Percentiles rank a stretch among this genome's conserved stretches.
Evolutionary conservation across 2,329 filamentous ascomycete genomes (phyloP).

Genomic region (Diaporthe batatas): DNA sequence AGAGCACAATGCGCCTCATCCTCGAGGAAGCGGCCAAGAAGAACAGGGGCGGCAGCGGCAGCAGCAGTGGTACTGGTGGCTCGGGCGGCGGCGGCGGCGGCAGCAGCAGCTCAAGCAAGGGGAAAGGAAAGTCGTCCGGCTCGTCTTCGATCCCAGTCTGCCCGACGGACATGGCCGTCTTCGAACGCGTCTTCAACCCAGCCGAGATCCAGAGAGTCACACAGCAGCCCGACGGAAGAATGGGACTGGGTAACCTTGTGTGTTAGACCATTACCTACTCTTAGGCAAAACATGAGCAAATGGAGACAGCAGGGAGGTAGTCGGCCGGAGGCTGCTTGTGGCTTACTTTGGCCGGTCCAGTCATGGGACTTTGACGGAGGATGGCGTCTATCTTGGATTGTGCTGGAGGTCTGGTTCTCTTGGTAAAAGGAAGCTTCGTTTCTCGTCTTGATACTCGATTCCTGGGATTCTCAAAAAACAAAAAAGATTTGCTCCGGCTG

Average conservation of each 20-base stretch:
- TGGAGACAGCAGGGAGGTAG: conserved; percentile 8
- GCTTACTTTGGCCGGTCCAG: conserved; percentile 16
- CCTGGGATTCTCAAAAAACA: conserved; percentile 1
- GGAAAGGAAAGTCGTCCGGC: conserved; percentile 40
- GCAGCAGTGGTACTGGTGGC: conserved; percentile 47
- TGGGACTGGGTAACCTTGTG: conserved; percentile 66
- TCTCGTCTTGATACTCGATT: not conserved
- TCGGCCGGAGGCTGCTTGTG: not conserved
- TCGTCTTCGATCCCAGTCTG: conserved; percentile 38
- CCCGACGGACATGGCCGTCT: conserved; percentile 65
- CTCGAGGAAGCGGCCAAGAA: conserved; percentile 69
- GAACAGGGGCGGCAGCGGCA: conserved; percentile 52
- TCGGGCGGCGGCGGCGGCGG: conserved; percentile 27
- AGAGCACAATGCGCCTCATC: conserved; percentile 67
- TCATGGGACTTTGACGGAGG: conserved; percentile 30
- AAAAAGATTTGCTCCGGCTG: conserved; percentile 1
- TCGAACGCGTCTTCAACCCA: conserved; percentile 64
- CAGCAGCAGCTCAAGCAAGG: conserved; percentile 46
- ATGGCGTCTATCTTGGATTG: conserved; percentile 10
- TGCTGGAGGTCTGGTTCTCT: conserved; percentile 5
- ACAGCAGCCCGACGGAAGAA: conserved; percentile 66
- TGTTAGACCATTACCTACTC: conserved; percentile 40
- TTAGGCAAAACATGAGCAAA: not conserved
- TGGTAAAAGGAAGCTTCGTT: not conserved
- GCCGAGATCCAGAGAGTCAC: conserved; percentile 64